Base-by-base conservation (phyloP, 352 stramenopile genomes). In the Saprolegnia diclina region DNA sequence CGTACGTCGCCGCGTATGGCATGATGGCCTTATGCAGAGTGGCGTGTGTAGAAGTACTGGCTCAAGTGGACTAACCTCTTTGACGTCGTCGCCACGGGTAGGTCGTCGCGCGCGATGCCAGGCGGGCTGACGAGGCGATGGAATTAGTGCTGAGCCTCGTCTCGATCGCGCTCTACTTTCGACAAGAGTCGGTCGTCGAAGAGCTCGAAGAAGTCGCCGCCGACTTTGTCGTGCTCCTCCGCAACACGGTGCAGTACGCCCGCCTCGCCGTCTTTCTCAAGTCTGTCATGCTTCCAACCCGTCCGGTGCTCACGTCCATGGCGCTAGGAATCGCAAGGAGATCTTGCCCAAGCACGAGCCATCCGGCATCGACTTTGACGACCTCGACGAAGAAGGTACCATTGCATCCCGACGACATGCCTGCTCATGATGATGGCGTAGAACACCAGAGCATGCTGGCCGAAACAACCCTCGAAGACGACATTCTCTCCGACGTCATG, bases 11-110 rank as follows among this genome's bases (percentile, higher is more conserved):
- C n/a, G n/a, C n/a, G n/a, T 24, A 53, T 64, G 10, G 21, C 35
- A 18, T 64, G 21, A 14, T 56, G 10, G 24, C 48, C 21, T 56
- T 37, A 35, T 35, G 29, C 29, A 5, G 2, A 35, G 2, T 2
- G 29, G 29, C 4, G 5, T 46, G 26, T 29, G 37, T 65, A 92
- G 84, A 77, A 81, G 32, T 93, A 90, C 63, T 93, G 85, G 83
- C 80, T 79, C 64, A 90, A 89, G 71, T 93, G 85, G 85, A 88
- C 78, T 71, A 93, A 93, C 74, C 79, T 93, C 21, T 93, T 93
- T 57, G 85, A 93, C 71, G 74, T 93, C 35, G 50, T 91, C n/a
- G 85, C 82, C 19, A 74, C 91, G 19, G 76, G 84, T 92, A 32
- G 32, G 67, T 53, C 11, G 7, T 16, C 16, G 26, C 11, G 46